Evolutionary conservation across 164 flowering plant species (phyloP).

Genomic region (Piper longum): DNA sequence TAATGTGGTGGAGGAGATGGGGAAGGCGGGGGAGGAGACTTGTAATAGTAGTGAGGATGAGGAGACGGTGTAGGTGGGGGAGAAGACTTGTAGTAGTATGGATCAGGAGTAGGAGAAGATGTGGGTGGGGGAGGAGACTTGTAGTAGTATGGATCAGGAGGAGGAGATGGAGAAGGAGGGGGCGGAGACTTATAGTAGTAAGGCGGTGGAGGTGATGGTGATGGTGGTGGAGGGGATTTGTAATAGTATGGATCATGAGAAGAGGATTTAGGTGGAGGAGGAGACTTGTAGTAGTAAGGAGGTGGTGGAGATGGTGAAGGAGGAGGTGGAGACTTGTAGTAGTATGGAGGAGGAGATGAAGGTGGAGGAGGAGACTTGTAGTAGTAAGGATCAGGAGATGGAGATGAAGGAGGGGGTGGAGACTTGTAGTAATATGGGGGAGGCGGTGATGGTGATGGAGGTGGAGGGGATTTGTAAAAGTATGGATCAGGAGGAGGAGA

Average conservation of each 20-base stretch:
- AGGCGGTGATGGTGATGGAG: conserved; percentile 18
- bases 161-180: conserved; percentile 15
- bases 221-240: conserved; percentile 25
- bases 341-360: conserved; percentile 25
- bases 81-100: conserved; percentile 18
- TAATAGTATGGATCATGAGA: conserved; percentile 32
- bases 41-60: conserved; percentile 14
- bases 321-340: conserved; percentile 42
- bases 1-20: conserved; percentile 16
- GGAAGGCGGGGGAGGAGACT: conserved; percentile 18
- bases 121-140: conserved; percentile 16
- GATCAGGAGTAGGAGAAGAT: conserved; percentile 8
- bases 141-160: conserved; percentile 12
- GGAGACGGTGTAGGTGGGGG: conserved; percentile 9
- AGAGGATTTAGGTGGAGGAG: conserved; percentile 24
- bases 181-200: conserved; percentile 27
- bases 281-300: conserved; percentile 26
- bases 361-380: conserved; percentile 24
- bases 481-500: conserved; percentile 20
- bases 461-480: neutral
- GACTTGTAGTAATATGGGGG: conserved; percentile 9
- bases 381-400: conserved; percentile 13
- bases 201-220: conserved; percentile 17
- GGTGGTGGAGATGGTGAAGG: conserved; percentile 22
- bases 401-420: conserved; percentile 11